Percentiles rank a stretch among this genome's conserved stretches.
These are phyloP conservation scores for Flaveria robusta DNA, from an alignment of 129 eudicot genomes.

Conservation along the genomic window DNA sequence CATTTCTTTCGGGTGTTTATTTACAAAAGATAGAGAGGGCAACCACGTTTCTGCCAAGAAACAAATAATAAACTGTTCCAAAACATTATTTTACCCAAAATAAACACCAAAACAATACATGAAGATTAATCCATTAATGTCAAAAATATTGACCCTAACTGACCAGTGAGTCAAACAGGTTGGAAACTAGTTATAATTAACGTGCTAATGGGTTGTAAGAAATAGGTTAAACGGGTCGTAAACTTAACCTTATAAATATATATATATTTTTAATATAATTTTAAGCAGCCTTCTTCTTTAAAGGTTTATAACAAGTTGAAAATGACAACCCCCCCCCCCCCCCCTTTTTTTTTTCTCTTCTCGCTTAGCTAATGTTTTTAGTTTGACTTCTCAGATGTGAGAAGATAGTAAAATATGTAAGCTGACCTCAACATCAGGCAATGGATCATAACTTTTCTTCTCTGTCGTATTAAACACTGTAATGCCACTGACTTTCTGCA, in stretches of 20 bases:
- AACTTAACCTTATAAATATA: neutral
- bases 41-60: too few relatives aligned
- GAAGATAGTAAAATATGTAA: neutral
- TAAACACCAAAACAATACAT: too few relatives aligned
- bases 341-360: neutral
- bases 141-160: too few relatives aligned
- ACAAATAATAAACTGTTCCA: too few relatives aligned
- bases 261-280: neutral
- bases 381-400: neutral
- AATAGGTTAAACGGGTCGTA: too few relatives aligned
- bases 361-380: neutral
- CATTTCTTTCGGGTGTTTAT: too few relatives aligned
- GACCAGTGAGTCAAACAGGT: too few relatives aligned
- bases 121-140: too few relatives aligned
- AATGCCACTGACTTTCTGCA: conserved; percentile 89
- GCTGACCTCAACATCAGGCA: conserved; percentile 83
- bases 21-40: too few relatives aligned
- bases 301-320: neutral
- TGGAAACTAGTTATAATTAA: too few relatives aligned
- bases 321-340: neutral
- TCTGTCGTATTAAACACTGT: conserved; percentile 67
- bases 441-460: conserved; percentile 70
- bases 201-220: too few relatives aligned
- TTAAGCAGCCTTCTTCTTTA: neutral
- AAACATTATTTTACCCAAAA: too few relatives aligned